These are phyloP conservation scores for Globisporangium alternatum DNA, from an alignment of 352 stramenopile species.

Conservation along the genomic window DNA sequence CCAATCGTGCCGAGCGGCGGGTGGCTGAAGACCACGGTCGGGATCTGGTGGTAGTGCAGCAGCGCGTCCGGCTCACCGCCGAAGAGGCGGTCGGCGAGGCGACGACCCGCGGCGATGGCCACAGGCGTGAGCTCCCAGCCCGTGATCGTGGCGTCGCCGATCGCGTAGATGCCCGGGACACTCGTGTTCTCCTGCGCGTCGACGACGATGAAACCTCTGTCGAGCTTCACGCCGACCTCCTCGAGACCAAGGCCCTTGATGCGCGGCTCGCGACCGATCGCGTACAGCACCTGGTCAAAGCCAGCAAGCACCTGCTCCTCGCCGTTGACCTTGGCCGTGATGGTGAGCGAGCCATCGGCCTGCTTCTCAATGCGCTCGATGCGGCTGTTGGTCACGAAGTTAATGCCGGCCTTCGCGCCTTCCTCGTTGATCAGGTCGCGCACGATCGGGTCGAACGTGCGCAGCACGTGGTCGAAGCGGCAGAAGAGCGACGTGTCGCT, in stretches of 20 bases:
- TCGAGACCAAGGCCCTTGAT: constrained; percentile 86
- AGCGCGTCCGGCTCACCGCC: constrained; percentile 72
- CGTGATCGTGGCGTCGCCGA: constrained; percentile 91
- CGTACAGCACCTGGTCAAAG: constrained; percentile 63
- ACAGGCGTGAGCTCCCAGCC: constrained; percentile 82
- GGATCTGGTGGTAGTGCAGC: constrained; percentile 92
- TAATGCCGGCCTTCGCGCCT: constrained; percentile 66
- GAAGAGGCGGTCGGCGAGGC: constrained; percentile 90
- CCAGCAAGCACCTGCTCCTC: constrained; percentile 32
- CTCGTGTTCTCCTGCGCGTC: constrained; percentile 92
- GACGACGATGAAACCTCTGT: constrained; percentile 87
- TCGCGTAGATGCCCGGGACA: constrained; percentile 83
- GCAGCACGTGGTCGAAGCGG: constrained; percentile 83
- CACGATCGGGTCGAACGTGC: constrained; percentile 90
- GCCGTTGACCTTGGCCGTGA: constrained; percentile 55
- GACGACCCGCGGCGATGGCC: constrained; percentile 84
- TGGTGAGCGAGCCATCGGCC: constrained; percentile 78
- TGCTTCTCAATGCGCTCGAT: constrained; percentile 82
- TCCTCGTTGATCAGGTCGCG: constrained; percentile 72
- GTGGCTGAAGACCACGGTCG: constrained; percentile 97
- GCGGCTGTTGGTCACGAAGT: constrained; percentile 43
- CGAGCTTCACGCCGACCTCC: constrained; percentile 73
- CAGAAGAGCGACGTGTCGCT: constrained; percentile 91
- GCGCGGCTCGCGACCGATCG: constrained; percentile 85
- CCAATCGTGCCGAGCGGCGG: constrained; percentile 94